phyloP scores from a whole-genome alignment of 352 stramenopile genomes.

The Phytopythium sindhum region DNA sequence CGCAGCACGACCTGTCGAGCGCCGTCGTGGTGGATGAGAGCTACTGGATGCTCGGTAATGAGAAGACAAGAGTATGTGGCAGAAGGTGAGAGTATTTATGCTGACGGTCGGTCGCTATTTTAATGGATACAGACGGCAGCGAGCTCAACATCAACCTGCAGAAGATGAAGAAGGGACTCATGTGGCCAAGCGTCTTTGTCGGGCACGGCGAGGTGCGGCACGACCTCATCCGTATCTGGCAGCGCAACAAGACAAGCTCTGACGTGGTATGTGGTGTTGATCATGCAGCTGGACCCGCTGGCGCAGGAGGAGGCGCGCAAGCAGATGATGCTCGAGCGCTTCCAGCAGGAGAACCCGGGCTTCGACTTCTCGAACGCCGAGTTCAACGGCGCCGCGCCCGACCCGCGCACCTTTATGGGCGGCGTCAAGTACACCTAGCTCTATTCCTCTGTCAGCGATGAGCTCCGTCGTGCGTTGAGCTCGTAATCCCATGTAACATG shows the following conservation, averaged over 20 bases:
- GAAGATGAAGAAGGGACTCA: slow-evolving; percentile 95
- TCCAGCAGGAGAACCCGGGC: slow-evolving; percentile 98
- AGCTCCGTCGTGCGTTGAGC: background rate
- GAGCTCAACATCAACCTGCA: slow-evolving; percentile 92
- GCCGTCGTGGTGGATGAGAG: slow-evolving; percentile 93
- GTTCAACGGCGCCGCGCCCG: slow-evolving; percentile 95
- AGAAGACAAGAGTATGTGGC: background rate
- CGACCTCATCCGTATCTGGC: background rate
- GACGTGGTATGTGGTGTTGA: background rate
- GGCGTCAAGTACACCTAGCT: slow-evolving; percentile 86
- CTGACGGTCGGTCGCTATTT: background rate
- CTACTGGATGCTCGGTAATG: slow-evolving; percentile 93
- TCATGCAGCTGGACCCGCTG: slow-evolving; percentile 81
- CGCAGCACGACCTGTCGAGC: slow-evolving; percentile 88
- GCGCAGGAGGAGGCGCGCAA: slow-evolving; percentile 93
- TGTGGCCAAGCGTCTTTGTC: slow-evolving; percentile 90
- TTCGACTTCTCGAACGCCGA: slow-evolving; percentile 98
- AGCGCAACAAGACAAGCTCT: background rate
- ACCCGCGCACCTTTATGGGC: slow-evolving; percentile 97
- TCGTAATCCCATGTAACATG: slow-evolving; percentile 3
- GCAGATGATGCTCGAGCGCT: slow-evolving; percentile 97
- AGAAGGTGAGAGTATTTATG: too few species aligned
- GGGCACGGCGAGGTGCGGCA: slow-evolving; percentile 70
- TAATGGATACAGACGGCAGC: slow-evolving; percentile 54
- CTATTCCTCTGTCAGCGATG: background rate